Evolutionary conservation across 169 alveolate genomes (phyloP).

Genomic region (Cystoisospora suis): DNA sequence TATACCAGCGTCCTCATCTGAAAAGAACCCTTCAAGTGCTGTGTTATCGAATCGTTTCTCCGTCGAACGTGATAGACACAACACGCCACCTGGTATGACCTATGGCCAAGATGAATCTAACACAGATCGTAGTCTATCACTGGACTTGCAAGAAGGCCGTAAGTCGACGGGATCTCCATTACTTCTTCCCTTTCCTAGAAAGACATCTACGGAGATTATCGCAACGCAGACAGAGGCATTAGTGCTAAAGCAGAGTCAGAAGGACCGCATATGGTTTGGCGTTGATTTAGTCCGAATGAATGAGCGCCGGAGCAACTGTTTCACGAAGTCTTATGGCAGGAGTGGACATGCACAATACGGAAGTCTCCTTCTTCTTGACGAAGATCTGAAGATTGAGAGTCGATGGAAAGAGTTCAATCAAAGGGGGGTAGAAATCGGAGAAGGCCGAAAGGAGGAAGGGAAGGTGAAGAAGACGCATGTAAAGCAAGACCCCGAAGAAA

Average conservation of each 20-base stretch:
- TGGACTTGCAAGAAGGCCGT: no score
- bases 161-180: no score
- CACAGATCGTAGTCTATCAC: no score
- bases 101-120: no score
- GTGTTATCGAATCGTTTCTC: no score
- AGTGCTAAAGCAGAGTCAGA: not conserved
- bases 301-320: conserved; percentile 39
- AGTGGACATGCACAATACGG: conserved; percentile 52
- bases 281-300: conserved; percentile 15
- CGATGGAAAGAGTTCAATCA: not conserved
- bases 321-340: conserved; percentile 34
- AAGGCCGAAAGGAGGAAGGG: not conserved
- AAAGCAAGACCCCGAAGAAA: not conserved
- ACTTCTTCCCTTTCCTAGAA: no score
- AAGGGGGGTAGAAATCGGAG: not conserved
- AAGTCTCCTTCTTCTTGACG: conserved; percentile 19
- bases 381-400: conserved; percentile 10
- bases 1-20: no score
- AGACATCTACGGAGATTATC: no score
- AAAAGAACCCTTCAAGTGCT: no score
- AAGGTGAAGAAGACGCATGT: not conserved
- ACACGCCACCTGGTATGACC: no score
- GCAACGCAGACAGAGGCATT: not conserved
- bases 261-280: not conserved
- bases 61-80: no score